Conservation (phyloP, 2,329 filamentous ascomycete genomes). For the Neonectria magnoliae region DNA sequence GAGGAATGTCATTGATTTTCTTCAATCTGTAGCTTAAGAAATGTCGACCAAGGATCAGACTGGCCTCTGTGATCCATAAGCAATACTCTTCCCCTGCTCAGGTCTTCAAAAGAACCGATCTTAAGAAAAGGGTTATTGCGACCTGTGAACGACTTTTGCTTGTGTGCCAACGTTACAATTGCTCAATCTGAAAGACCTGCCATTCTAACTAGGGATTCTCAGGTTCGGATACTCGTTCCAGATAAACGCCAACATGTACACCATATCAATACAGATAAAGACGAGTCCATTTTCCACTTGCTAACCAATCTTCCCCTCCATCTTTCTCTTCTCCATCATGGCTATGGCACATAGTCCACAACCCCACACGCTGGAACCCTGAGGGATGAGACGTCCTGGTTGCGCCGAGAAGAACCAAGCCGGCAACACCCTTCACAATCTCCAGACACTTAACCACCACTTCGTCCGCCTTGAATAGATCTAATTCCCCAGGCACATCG, state of each 20-base stretch:
- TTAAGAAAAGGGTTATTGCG: not conserved
- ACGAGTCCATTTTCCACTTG: not conserved
- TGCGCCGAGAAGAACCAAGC: not conserved
- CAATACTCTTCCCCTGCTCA: too few species aligned
- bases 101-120: not conserved
- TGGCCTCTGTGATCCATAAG: too few species aligned
- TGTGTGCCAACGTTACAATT: not conserved
- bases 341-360: not conserved
- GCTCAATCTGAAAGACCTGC: not conserved
- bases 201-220: not conserved
- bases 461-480: not conserved
- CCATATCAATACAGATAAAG: not conserved
- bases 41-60: not conserved
- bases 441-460: not conserved
- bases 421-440: not conserved
- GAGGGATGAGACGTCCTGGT: not conserved
- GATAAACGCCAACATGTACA: not conserved
- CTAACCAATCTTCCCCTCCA: not conserved
- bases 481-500: not conserved
- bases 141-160: not conserved
- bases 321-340: not conserved
- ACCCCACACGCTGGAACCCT: not conserved
- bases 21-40: not conserved
- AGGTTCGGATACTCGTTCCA: not conserved
- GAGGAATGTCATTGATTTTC: conserved; percentile 31